Conservation (phyloP, 2,329 filamentous ascomycete genomes). For the Hortaea sp. region DNA sequence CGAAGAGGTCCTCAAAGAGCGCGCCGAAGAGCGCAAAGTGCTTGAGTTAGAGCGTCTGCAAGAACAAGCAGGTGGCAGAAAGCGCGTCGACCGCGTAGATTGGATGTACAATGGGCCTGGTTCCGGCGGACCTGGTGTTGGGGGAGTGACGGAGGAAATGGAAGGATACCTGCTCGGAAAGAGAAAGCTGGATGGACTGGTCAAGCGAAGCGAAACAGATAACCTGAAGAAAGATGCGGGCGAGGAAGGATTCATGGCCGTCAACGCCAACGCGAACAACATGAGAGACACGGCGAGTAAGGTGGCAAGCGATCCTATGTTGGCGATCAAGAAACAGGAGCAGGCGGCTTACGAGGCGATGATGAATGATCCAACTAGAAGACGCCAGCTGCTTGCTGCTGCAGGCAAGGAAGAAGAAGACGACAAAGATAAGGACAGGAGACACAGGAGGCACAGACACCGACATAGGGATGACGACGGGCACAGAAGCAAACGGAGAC, state of each 20-base stretch:
- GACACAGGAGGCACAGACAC: conserved; percentile 19
- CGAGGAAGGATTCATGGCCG: conserved; percentile 45
- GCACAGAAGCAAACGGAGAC: conserved; percentile 23
- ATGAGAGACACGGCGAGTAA: conserved; percentile 74
- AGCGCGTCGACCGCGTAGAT: conserved; percentile 73
- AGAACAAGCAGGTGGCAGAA: conserved; percentile 75
- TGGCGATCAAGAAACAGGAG: conserved; percentile 89
- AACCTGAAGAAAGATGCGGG: conserved; percentile 60
- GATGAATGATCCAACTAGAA: conserved; percentile 65
- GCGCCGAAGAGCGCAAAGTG: conserved; percentile 84
- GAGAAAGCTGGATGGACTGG: conserved; percentile 76
- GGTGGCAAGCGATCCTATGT: conserved; percentile 78
- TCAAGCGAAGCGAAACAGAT: conserved; percentile 71
- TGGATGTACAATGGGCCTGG: conserved; percentile 97
- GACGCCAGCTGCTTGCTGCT: conserved; percentile 53
- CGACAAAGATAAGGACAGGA: conserved; percentile 16
- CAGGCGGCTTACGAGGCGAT: conserved; percentile 44
- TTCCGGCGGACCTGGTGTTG: conserved; percentile 61
- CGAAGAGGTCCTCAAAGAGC: conserved; percentile 82
- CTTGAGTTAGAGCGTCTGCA: conserved; percentile 86
- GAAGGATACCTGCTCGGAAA: conserved; percentile 91
- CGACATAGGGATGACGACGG: conserved; percentile 18
- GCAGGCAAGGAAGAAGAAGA: conserved; percentile 23
- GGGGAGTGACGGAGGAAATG: conserved; percentile 63
- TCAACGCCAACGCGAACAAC: conserved; percentile 53